Evolutionary conservation across 306 rosid genomes (phyloP).

Genomic region (Quercus glauca): DNA sequence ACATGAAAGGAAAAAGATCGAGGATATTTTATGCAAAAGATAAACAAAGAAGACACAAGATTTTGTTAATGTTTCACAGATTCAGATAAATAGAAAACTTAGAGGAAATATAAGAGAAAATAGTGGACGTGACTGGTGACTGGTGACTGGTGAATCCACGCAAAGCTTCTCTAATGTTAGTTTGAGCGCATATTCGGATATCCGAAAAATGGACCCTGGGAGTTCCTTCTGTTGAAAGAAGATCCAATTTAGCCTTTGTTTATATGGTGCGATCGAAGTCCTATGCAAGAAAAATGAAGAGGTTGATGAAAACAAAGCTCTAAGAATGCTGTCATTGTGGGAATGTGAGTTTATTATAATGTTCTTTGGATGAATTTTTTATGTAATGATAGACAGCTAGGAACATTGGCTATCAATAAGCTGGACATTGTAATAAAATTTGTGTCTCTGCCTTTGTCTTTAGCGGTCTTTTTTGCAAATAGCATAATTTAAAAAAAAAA

Average conservation of each 20-base stretch:
- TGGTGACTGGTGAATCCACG: constrained; percentile 24
- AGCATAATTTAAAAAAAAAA: too few relatives aligned
- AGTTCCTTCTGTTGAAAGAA: constrained; percentile 11
- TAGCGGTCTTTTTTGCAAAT: too few relatives aligned
- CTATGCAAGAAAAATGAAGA: background rate
- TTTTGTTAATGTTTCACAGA: background rate
- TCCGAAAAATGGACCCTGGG: constrained; percentile 22
- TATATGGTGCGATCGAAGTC: background rate
- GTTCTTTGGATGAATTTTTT: background rate
- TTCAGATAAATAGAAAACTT: background rate
- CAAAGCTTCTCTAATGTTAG: constrained; percentile 26
- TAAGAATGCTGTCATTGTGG: constrained; percentile 12
- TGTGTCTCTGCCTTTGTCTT: background rate
- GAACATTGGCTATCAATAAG: constrained; percentile 6
- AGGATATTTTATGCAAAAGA: background rate
- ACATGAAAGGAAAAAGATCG: background rate
- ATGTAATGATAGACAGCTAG: background rate
- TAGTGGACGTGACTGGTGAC: constrained; percentile 24
- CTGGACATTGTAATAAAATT: background rate
- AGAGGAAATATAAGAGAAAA: background rate
- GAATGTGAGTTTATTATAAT: background rate
- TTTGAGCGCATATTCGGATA: constrained; percentile 43
- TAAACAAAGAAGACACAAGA: background rate
- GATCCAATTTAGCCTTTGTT: background rate
- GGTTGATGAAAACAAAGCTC: constrained; percentile 9